Conservation (phyloP, 2,329 filamentous ascomycete species). For the Pochonia chlamydosporia region DNA sequence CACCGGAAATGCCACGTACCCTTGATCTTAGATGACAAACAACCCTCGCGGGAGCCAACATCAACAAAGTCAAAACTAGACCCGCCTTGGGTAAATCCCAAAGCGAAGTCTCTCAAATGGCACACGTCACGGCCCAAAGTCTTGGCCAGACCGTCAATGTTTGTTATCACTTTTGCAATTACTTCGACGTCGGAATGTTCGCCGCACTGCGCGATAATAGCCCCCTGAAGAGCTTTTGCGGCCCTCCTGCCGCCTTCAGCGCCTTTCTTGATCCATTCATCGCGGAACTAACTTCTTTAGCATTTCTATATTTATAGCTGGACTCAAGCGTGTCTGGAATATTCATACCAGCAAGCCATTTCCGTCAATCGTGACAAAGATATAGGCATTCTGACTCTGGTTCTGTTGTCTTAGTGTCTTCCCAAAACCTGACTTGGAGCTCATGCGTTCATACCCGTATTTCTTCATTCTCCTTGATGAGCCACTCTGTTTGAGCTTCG, state of each 20-base stretch:
- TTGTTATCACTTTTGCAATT: constrained; percentile 50
- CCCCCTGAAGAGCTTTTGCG: constrained; percentile 41
- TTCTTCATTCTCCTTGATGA: constrained; percentile 32
- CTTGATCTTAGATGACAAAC: constrained; percentile 54
- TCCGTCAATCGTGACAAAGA: constrained; percentile 57
- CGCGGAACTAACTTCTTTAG: constrained; percentile 49
- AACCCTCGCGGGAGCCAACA: constrained; percentile 50
- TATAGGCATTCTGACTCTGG: constrained; percentile 53
- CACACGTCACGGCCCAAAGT: constrained; percentile 43
- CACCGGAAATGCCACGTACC: too few relatives aligned
- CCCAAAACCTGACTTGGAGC: background rate
- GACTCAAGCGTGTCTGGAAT: constrained; percentile 2
- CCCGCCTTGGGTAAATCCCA: constrained; percentile 54
- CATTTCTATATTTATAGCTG: constrained; percentile 6
- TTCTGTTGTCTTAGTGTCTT: too few relatives aligned
- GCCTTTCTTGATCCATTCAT: constrained; percentile 47
- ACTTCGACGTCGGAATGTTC: constrained; percentile 44
- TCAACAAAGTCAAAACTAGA: constrained; percentile 60
- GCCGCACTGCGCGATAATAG: constrained; percentile 40
- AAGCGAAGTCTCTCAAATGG: constrained; percentile 49
- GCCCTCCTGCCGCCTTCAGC: constrained; percentile 49
- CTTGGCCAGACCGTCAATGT: constrained; percentile 43
- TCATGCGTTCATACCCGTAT: constrained; percentile 35
- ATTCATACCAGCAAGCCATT: constrained; percentile 54
- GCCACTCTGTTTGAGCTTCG: constrained; percentile 28